Base-by-base conservation (phyloP, 768 basidiomycete genomes). In the Amyloporia xantha region DNA sequence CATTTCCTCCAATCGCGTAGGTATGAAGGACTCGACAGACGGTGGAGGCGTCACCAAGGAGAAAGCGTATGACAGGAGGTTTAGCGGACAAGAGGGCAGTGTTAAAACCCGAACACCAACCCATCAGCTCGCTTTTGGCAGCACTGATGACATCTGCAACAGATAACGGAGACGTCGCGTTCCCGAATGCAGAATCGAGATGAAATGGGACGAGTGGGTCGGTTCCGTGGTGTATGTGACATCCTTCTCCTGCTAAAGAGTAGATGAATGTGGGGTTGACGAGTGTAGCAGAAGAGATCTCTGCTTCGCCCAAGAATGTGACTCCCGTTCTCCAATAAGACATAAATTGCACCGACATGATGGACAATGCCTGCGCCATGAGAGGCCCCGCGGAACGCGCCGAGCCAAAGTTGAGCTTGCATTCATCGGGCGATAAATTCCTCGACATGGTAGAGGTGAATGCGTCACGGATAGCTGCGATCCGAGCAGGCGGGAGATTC, bases 231-330 rank as follows among this genome's bases (percentile, higher is more conserved):
- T 77, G 74, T 1, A 75, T 64, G 13, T 62, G 56, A 50, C 67
- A 76, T 2, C 57, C 65, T 49, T 63, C 58, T 7, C 74, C 74
- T 15, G 56, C 59, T 5, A 62, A 54, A 2, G 70, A 70, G 53
- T 71, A 74, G 0, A 67, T 64, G 42, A 76, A 77, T 0, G 72
- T 73, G 2, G 76, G 76, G 52, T 79, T 79, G 26, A 71, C 45
- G 21, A 66, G 49, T 3, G 55, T 68, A 1, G 67, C 63, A 6
- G 54, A 42, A 2, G 54, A 37, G 23, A 50, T 44, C 2, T 61
- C 46, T 4, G 47, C 51, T 1, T 49, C 38, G 17, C 54, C 48
- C 11, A 56, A 41, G 27, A 64, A 60, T 0, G 71, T 72, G 3
- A 70, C 64, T 1, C 76, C 76, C 0, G 68, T 67, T 37, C 62